A percentile compares a stretch with the other conserved stretches of the same genome.
Evolutionary conservation across 441 rosid genomes (phyloP).

Genomic region (Gossypium schwendimanii): DNA sequence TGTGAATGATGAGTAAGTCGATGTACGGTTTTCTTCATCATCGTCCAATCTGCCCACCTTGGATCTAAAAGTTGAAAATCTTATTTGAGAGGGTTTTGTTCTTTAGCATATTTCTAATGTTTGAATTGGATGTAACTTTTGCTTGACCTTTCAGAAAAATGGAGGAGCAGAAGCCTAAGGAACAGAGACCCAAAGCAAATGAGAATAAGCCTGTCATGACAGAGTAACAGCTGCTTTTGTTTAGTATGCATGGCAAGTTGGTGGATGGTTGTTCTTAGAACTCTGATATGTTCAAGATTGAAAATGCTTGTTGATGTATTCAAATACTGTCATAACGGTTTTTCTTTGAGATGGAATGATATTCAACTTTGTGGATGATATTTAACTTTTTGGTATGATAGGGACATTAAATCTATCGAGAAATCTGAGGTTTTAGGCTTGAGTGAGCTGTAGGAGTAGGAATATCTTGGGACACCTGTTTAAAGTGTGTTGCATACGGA

Average conservation of each 20-base stretch:
- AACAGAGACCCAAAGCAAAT: slow-evolving; percentile 75
- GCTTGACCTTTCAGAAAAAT: slow-evolving; percentile 46
- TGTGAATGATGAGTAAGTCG: neutral
- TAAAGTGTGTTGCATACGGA: neutral
- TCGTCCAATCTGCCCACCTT: neutral
- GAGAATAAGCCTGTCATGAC: slow-evolving; percentile 97
- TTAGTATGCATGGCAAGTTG: neutral
- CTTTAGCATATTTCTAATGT: neutral
- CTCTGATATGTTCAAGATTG: neutral
- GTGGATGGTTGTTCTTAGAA: slow-evolving; percentile 4
- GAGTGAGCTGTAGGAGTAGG: neutral
- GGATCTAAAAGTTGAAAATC: neutral
- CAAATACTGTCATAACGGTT: neutral
- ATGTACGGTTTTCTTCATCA: neutral
- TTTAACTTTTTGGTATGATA: neutral
- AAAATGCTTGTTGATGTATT: neutral
- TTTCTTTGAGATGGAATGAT: slow-evolving; percentile 4
- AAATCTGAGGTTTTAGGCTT: neutral
- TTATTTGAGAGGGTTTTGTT: neutral
- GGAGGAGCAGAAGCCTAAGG: slow-evolving; percentile 90
- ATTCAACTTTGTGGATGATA: neutral
- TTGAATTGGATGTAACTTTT: neutral
- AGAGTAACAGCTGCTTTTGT: slow-evolving; percentile 30
- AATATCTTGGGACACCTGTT: neutral
- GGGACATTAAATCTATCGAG: neutral